Conservation (phyloP, 768 basidiomycete genomes). For the Trametes meyenii region DNA sequence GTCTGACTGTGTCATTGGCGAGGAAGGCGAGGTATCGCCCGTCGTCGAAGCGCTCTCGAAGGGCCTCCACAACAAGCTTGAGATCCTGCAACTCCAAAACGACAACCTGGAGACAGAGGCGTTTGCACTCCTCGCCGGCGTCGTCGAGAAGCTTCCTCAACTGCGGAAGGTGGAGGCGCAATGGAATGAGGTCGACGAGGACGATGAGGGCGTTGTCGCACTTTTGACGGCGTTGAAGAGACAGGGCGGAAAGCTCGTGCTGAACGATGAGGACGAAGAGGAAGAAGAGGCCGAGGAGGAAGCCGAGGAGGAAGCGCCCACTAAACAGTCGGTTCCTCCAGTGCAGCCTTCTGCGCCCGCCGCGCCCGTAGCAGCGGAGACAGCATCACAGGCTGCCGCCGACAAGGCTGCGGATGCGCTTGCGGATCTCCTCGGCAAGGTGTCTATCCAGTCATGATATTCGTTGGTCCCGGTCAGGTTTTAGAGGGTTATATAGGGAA, state of each 20-base stretch:
- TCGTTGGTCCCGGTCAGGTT: background rate
- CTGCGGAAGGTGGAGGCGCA: constrained; percentile 82
- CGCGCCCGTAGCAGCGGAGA: constrained; percentile 8
- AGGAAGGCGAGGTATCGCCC: constrained; percentile 75
- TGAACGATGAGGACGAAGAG: constrained; percentile 78
- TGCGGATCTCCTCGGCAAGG: constrained; percentile 68
- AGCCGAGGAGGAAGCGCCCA: constrained; percentile 46
- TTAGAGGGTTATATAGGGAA: constrained; percentile 11
- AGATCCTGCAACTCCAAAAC: constrained; percentile 84
- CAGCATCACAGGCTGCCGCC: constrained; percentile 27
- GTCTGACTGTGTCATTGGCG: constrained; percentile 87
- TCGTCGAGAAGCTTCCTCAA: constrained; percentile 60
- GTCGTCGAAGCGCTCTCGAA: constrained; percentile 60
- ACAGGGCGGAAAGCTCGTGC: constrained; percentile 67
- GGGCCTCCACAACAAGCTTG: constrained; percentile 76
- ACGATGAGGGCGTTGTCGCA: constrained; percentile 61
- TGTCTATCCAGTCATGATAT: constrained; percentile 35
- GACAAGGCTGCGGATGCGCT: constrained; percentile 56
- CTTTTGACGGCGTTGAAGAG: constrained; percentile 58
- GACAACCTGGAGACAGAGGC: constrained; percentile 81
- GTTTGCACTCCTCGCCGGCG: constrained; percentile 66
- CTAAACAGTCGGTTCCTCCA: constrained; percentile 35
- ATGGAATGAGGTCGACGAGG: constrained; percentile 87
- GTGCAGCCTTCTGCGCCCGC: constrained; percentile 1
- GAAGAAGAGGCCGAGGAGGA: constrained; percentile 61